These are phyloP conservation scores for Sphenostylis stenocarpa DNA, from an alignment of 306 rosid species.

Conservation along the genomic window DNA sequence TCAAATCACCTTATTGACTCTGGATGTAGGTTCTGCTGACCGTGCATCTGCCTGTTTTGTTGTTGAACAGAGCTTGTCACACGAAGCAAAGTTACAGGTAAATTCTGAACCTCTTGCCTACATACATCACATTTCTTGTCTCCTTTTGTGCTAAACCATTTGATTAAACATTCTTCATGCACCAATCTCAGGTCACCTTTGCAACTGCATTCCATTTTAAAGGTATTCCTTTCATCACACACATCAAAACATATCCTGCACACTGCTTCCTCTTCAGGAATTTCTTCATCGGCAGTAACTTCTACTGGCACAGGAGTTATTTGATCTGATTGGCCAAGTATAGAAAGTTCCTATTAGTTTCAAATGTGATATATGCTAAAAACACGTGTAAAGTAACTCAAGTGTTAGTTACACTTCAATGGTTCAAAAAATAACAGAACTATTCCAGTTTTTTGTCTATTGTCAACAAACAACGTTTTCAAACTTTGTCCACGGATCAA, in stretches of 20 bases:
- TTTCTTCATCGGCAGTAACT: constrained; percentile 75
- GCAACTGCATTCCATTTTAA: constrained; percentile 98
- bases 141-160: constrained; percentile 89
- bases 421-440: background rate
- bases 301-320: constrained; percentile 66
- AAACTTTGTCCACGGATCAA: background rate
- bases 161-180: constrained; percentile 81
- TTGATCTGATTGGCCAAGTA: constrained; percentile 63
- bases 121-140: constrained; percentile 90
- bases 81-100: constrained; percentile 92
- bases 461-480: constrained; percentile 7
- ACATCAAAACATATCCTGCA: constrained; percentile 91
- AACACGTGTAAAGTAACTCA: background rate
- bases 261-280: constrained; percentile 98
- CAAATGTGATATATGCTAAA: constrained; percentile 12
- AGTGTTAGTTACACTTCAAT: background rate
- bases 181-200: constrained; percentile 89
- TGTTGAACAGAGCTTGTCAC: constrained; percentile 56
- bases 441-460: constrained; percentile 5
- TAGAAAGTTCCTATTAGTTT: background rate
- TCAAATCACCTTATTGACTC: constrained; percentile 65
- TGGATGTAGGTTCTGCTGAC: constrained; percentile 51
- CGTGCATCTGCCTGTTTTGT: constrained; percentile 47
- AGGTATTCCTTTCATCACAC: constrained; percentile 84
- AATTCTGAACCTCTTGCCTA: constrained; percentile 78